Conservation (phyloP, 495 filamentous ascomycete species). For the Geoglossum glabrum region DNA sequence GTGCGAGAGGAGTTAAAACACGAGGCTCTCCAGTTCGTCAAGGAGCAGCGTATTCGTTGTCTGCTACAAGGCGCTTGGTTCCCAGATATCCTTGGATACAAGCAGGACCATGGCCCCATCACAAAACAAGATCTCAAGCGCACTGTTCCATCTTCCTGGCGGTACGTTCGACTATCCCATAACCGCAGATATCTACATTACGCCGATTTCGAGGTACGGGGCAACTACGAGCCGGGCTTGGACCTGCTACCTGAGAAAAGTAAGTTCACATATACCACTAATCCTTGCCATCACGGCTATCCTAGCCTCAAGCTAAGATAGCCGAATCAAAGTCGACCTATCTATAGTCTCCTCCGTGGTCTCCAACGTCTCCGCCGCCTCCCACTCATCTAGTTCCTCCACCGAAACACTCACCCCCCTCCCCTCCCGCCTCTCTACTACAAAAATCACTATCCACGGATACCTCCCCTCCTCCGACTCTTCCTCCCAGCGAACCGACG, state of each 20-base stretch:
- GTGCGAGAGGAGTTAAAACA: conserved; percentile 84
- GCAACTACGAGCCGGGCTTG: conserved; percentile 43
- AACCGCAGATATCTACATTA: conserved; percentile 86
- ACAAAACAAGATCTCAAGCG: conserved; percentile 21
- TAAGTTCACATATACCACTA: conserved; percentile 16
- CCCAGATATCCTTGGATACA: conserved; percentile 29
- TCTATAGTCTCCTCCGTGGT: conserved; percentile 79
- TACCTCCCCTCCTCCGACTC: conserved; percentile 21
- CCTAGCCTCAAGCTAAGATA: conserved; percentile 5
- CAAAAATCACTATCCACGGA: conserved; percentile 83
- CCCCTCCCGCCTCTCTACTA: conserved; percentile 24
- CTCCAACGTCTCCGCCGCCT: conserved; percentile 42
- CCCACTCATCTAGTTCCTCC: conserved; percentile 17
- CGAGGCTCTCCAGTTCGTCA: conserved; percentile 86
- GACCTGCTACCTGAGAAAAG: conserved; percentile 59
- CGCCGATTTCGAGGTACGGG: conserved; percentile 56
- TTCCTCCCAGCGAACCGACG: not conserved
- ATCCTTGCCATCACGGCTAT: not conserved
- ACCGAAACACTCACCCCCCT: conserved; percentile 26
- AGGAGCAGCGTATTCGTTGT: conserved; percentile 89
- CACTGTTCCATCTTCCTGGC: conserved; percentile 32
- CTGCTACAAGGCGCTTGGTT: conserved; percentile 86
- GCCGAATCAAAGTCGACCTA: conserved; percentile 44
- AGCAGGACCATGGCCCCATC: conserved; percentile 18
- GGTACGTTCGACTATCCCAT: conserved; percentile 75